These are phyloP conservation scores for Boletus sp. DNA, from an alignment of 1,284 basidiomycete species.

Conservation along the genomic window DNA sequence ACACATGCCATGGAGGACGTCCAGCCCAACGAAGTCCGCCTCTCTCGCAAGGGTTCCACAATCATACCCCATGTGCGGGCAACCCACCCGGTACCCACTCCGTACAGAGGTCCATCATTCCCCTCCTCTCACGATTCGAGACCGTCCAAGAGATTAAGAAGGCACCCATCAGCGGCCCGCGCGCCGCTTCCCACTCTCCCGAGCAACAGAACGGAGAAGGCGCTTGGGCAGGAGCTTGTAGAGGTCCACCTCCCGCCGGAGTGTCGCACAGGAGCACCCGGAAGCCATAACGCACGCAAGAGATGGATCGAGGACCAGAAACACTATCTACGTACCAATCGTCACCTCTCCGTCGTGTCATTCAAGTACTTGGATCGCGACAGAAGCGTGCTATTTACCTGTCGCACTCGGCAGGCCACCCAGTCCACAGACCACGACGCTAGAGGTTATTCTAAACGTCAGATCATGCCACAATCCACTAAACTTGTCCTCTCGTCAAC, in stretches of 20 bases:
- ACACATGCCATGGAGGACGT: slow-evolving; percentile 35
- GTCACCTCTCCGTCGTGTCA: slow-evolving; percentile 10
- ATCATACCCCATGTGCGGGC: slow-evolving; percentile 33
- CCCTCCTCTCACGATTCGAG: neutral
- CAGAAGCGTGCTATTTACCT: slow-evolving; percentile 10
- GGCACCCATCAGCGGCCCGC: neutral
- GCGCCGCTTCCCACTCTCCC: neutral
- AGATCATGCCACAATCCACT: neutral
- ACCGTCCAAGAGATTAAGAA: slow-evolving; percentile 1
- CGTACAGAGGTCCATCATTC: neutral
- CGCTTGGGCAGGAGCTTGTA: slow-evolving; percentile 1
- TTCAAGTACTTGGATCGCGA: slow-evolving; percentile 7
- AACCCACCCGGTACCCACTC: neutral
- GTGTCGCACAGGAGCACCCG: slow-evolving; percentile 17
- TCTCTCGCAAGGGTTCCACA: slow-evolving; percentile 36
- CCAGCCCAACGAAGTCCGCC: slow-evolving; percentile 44
- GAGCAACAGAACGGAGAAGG: neutral
- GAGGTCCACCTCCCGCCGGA: slow-evolving; percentile 16
- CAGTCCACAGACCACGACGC: neutral
- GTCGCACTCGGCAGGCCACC: neutral
- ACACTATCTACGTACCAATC: slow-evolving; percentile 2
- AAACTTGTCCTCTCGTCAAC: neutral
- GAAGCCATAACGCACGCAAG: slow-evolving; percentile 9
- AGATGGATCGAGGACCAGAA: slow-evolving; percentile 16
- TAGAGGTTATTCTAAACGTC: slow-evolving; percentile 12